Conservation (phyloP, 2,329 filamentous ascomycete species). For the Ceratocystis papillata region DNA sequence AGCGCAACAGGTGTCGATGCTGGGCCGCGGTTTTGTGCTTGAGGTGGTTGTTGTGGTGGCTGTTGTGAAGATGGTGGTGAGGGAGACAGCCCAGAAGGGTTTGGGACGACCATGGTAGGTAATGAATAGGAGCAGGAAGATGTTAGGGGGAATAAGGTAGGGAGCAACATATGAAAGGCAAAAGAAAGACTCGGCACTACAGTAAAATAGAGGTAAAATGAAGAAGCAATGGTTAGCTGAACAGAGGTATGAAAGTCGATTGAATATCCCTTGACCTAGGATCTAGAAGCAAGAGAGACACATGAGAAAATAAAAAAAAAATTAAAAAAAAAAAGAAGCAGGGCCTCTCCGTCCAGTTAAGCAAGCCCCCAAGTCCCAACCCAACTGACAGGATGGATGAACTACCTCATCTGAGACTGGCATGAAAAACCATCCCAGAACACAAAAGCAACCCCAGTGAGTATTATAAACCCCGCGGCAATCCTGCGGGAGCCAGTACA, state of each 20-base stretch:
- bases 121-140: background rate
- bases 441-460: background rate
- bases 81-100: background rate
- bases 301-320: background rate
- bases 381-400: background rate
- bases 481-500: constrained; percentile 1
- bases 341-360: background rate
- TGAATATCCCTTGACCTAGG: background rate
- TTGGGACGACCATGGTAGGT: background rate
- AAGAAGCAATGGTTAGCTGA: background rate
- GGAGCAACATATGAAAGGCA: background rate
- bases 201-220: background rate
- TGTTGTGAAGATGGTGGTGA: background rate
- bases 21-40: background rate
- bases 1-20: constrained; percentile 10
- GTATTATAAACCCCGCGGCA: constrained; percentile 8
- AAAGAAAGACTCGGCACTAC: background rate
- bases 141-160: background rate
- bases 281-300: constrained; percentile 8
- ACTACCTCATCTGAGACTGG: background rate
- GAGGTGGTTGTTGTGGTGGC: background rate
- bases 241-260: background rate
- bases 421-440: background rate
- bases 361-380: background rate
- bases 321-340: background rate